phyloP scores from a whole-genome alignment of 352 stramenopile species.

The Bremia lactucae region DNA sequence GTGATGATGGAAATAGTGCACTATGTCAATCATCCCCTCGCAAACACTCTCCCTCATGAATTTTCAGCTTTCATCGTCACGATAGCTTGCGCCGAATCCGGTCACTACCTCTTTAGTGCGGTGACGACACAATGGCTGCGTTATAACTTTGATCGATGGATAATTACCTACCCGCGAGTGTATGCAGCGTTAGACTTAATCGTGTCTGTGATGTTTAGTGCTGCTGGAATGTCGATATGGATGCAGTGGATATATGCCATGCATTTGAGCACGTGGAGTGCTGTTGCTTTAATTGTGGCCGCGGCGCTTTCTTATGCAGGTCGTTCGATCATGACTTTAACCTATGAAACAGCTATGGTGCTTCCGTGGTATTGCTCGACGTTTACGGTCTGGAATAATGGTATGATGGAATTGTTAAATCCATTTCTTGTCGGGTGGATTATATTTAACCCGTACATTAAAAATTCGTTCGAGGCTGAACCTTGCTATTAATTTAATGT shows the following conservation, averaged over 20 bases:
- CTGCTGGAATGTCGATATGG: conserved; percentile 12
- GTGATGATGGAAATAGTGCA: conserved; percentile 58
- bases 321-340: conserved; percentile 26
- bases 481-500: conserved; percentile 7
- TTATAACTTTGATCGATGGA: conserved; percentile 8
- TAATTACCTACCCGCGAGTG: background rate
- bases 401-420: conserved; percentile 42
- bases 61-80: conserved; percentile 44
- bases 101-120: conserved; percentile 18
- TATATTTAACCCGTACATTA: conserved; percentile 54
- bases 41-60: conserved; percentile 20
- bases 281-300: conserved; percentile 23
- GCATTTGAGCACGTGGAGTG: conserved; percentile 19
- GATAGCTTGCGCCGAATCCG: conserved; percentile 24
- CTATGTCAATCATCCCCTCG: conserved; percentile 36
- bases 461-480: conserved; percentile 25
- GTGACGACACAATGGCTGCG: conserved; percentile 1
- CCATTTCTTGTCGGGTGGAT: conserved; percentile 53
- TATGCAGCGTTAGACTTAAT: conserved; percentile 6
- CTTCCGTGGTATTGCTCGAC: conserved; percentile 6
- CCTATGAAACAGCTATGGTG: conserved; percentile 31
- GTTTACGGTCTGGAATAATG: conserved; percentile 30
- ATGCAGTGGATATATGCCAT: conserved; percentile 11
- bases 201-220: conserved; percentile 13
- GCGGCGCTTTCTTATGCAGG: conserved; percentile 27